phyloP scores from a whole-genome alignment of 768 basidiomycete genomes.

The Boletus fagicola region DNA sequence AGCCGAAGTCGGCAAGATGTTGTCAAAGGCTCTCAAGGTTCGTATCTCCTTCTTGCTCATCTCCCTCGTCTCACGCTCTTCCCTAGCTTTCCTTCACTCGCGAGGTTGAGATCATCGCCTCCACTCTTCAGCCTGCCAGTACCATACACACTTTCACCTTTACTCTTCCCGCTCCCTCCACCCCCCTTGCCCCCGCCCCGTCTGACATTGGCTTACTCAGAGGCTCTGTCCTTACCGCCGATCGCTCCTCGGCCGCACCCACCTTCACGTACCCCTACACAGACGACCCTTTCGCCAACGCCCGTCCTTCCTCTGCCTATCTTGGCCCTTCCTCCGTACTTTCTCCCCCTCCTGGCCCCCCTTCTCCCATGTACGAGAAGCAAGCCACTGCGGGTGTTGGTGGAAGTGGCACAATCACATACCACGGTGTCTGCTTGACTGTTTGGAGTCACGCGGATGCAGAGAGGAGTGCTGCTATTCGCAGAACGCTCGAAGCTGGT shows the following conservation, averaged over 20 bases:
- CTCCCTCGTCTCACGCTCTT: neutral
- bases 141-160: constrained; percentile 94
- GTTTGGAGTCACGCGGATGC: constrained; percentile 96
- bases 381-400: constrained; percentile 37
- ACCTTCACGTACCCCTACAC: constrained; percentile 73
- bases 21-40: constrained; percentile 89
- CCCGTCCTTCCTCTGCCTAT: constrained; percentile 75
- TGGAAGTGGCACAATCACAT: constrained; percentile 50
- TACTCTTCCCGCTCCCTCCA: constrained; percentile 71
- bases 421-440: constrained; percentile 89
- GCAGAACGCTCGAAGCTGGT: constrained; percentile 76
- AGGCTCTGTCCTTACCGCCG: constrained; percentile 67
- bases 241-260: constrained; percentile 60
- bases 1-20: constrained; percentile 86
- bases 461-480: constrained; percentile 80
- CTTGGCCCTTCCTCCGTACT: constrained; percentile 74
- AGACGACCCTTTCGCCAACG: constrained; percentile 66
- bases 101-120: constrained; percentile 92
- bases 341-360: constrained; percentile 31
- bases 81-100: constrained; percentile 82
- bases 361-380: constrained; percentile 34
- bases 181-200: constrained; percentile 72
- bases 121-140: constrained; percentile 90
- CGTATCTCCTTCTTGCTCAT: constrained; percentile 1
- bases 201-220: constrained; percentile 61